phyloP scores from a whole-genome alignment of 1,284 basidiomycete genomes.

The Bondarzewia mesenterica region DNA sequence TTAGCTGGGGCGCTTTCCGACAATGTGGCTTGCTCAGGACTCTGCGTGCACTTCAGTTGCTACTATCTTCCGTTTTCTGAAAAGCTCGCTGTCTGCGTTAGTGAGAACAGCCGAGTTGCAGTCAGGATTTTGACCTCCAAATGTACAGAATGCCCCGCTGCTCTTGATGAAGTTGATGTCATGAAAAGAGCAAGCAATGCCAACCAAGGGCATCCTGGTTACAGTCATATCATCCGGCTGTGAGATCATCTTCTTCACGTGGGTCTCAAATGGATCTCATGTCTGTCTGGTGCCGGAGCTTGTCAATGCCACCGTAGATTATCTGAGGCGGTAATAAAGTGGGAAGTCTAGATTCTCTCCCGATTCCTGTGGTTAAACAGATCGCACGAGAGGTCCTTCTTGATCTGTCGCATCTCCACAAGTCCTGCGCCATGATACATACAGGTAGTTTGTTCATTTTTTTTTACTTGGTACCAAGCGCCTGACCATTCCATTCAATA shows the following conservation, averaged over 20 bases:
- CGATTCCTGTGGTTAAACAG: neutral
- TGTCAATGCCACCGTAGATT: neutral
- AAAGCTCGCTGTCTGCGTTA: neutral
- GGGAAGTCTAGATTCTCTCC: neutral
- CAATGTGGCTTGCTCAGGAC: neutral
- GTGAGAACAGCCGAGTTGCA: neutral
- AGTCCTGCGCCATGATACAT: too few relatives aligned
- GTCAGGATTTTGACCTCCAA: neutral
- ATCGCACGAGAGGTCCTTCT: neutral
- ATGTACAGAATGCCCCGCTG: neutral
- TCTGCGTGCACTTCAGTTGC: neutral
- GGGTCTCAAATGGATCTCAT: too few relatives aligned
- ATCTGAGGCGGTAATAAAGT: neutral
- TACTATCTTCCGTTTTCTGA: neutral
- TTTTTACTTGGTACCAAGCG: too few relatives aligned
- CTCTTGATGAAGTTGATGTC: neutral
- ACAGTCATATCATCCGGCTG: neutral
- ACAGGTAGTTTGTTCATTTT: too few relatives aligned
- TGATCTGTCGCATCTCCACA: too few relatives aligned
- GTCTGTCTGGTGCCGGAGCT: neutral
- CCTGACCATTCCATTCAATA: too few relatives aligned
- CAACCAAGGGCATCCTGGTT: neutral
- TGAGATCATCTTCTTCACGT: too few relatives aligned
- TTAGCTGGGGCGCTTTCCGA: neutral
- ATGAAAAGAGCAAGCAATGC: neutral